phyloP scores from a whole-genome alignment of 2,329 filamentous ascomycete species.

The Fusarium virguliforme region DNA sequence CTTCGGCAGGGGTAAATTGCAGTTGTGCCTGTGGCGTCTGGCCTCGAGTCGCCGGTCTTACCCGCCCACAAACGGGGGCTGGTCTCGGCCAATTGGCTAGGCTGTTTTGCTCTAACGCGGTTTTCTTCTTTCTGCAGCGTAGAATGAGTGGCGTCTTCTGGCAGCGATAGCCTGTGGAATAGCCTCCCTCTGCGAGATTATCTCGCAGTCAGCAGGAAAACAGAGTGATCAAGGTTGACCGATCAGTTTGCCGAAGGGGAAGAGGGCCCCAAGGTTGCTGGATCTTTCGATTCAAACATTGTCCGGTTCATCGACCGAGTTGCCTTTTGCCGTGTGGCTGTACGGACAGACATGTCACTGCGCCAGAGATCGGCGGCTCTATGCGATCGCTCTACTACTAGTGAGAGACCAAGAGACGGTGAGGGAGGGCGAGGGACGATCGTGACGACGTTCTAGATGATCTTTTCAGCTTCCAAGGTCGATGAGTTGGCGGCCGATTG shows the following conservation, averaged over 20 bases:
- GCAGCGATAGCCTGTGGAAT: background rate
- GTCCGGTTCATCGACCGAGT: background rate
- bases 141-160: conserved; percentile 9
- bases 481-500: background rate
- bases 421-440: conserved; percentile 1
- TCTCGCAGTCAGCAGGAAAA: background rate
- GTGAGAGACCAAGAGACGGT: background rate
- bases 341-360: background rate
- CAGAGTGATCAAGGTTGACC: background rate
- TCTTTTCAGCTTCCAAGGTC: conserved; percentile 3
- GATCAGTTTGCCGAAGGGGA: background rate
- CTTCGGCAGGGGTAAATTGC: conserved; percentile 15
- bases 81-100: background rate
- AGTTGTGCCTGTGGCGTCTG: conserved; percentile 12
- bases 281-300: background rate
- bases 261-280: background rate
- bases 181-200: background rate
- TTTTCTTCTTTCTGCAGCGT: background rate
- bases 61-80: background rate
- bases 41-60: conserved; percentile 5
- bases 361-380: conserved; percentile 3
- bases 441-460: conserved; percentile 1
- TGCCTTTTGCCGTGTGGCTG: conserved; percentile 4
- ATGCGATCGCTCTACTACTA: background rate
- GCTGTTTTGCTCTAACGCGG: background rate